These are phyloP conservation scores for Panellus pusillus DNA, from an alignment of 768 basidiomycete genomes.

Conservation along the genomic window DNA sequence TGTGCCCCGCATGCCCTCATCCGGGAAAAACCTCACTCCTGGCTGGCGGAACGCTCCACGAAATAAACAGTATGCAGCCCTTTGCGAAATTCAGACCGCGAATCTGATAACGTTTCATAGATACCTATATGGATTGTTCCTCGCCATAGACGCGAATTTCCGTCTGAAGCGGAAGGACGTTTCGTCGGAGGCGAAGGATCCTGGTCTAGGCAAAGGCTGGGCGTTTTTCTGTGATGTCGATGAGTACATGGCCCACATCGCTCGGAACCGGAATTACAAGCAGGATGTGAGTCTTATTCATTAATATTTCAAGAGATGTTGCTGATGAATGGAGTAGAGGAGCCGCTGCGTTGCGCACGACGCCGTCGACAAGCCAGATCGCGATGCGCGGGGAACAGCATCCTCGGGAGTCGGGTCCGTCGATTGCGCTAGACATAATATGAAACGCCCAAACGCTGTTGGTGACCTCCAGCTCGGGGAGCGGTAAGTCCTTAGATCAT, in stretches of 20 bases:
- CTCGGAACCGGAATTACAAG: not conserved
- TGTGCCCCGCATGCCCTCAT: constrained; percentile 29
- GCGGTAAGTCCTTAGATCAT: constrained; percentile 7
- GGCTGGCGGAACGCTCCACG: constrained; percentile 20
- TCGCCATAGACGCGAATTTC: constrained; percentile 30
- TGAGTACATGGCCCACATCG: constrained; percentile 5
- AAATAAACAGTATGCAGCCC: constrained; percentile 2
- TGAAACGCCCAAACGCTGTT: constrained; percentile 15
- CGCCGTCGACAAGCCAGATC: constrained; percentile 1
- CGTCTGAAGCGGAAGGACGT: constrained; percentile 27
- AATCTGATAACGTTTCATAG: constrained; percentile 7
- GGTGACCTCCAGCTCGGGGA: constrained; percentile 21
- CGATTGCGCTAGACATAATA: constrained; percentile 5
- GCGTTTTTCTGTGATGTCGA: constrained; percentile 20
- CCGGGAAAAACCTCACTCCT: constrained; percentile 25
- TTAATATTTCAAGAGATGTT: not conserved
- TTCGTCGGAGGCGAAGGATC: constrained; percentile 24
- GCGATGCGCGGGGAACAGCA: not conserved
- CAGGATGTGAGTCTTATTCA: not conserved
- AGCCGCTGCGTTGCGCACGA: constrained; percentile 14
- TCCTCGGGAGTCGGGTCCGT: constrained; percentile 13
- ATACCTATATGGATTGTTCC: constrained; percentile 23
- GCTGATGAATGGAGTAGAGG: not conserved
- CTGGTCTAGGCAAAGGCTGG: constrained; percentile 26
- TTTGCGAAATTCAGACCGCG: too few species aligned